phyloP scores from a whole-genome alignment of 2,329 filamentous ascomycete genomes.

The Neonectria sp. region DNA sequence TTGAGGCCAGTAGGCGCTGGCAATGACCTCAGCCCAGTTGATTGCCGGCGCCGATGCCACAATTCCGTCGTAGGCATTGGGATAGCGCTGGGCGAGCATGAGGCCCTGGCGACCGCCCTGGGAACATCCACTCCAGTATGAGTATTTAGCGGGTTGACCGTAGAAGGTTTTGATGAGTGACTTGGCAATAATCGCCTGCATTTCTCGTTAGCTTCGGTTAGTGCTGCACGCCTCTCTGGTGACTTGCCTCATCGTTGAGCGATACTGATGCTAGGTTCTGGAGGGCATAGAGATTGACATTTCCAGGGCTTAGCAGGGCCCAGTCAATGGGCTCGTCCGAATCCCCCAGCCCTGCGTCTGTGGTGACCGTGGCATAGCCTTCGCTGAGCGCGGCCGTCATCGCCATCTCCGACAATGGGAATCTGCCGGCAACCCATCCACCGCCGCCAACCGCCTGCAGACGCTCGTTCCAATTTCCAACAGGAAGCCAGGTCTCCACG shows the following conservation, averaged over 20 bases:
- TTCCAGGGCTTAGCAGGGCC: conserved; percentile 30
- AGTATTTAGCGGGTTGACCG: conserved; percentile 21
- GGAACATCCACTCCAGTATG: conserved; percentile 38
- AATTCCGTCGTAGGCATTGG: conserved; percentile 36
- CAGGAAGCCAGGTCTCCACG: conserved; percentile 29
- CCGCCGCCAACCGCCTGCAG: conserved; percentile 33
- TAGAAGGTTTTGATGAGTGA: conserved; percentile 27
- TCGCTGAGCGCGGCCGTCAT: conserved; percentile 29
- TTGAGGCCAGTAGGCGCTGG: conserved; percentile 22
- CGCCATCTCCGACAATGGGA: neutral
- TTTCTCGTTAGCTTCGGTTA: neutral
- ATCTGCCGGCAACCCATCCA: conserved; percentile 33
- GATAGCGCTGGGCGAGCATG: conserved; percentile 34
- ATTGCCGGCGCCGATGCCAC: conserved; percentile 27
- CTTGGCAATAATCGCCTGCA: conserved; percentile 23
- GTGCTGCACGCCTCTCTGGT: neutral
- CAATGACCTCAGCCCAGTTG: conserved; percentile 10
- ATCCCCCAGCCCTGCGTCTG: conserved; percentile 30
- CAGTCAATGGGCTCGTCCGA: conserved; percentile 21
- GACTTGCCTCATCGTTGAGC: conserved; percentile 28
- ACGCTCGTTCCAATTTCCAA: conserved; percentile 25
- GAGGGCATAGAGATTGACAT: conserved; percentile 31
- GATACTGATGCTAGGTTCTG: conserved; percentile 31
- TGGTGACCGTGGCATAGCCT: conserved; percentile 35
- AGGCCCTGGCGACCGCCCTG: conserved; percentile 36